A percentile compares a stretch with the other conserved stretches of the same genome.
Conservation (phyloP, 2,329 filamentous ascomycete species). For the Emergomyces pasteurianus region DNA sequence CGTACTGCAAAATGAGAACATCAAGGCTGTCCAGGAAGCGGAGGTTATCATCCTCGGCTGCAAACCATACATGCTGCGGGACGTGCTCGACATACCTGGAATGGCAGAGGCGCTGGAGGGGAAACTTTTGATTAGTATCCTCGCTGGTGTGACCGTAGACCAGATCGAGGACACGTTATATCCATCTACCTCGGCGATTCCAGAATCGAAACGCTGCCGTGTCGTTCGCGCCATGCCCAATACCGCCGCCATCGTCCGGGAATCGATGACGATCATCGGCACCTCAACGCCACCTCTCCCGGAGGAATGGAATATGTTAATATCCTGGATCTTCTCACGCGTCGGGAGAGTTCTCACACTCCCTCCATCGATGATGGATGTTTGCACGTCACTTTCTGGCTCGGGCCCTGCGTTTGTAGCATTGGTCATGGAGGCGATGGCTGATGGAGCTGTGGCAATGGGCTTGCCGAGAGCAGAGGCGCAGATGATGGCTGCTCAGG, state of each 20-base stretch:
- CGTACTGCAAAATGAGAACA: constrained; percentile 60
- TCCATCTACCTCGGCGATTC: constrained; percentile 37
- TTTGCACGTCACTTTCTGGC: constrained; percentile 46
- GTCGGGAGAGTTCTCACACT: constrained; percentile 39
- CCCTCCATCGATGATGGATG: constrained; percentile 44
- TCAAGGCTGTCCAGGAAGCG: constrained; percentile 52
- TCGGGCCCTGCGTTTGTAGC: constrained; percentile 52
- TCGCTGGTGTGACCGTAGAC: constrained; percentile 60
- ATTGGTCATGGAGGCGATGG: constrained; percentile 46
- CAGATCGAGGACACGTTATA: constrained; percentile 58
- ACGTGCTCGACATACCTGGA: constrained; percentile 54
- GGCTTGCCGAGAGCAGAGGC: constrained; percentile 48
- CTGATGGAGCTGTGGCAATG: constrained; percentile 52
- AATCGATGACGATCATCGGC: constrained; percentile 73
- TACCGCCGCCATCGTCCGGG: constrained; percentile 63
- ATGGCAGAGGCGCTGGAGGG: constrained; percentile 62
- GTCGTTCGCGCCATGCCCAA: constrained; percentile 78
- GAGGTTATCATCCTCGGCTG: constrained; percentile 68
- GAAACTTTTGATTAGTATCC: constrained; percentile 72
- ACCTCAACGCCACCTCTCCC: constrained; percentile 39
- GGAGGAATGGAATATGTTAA: constrained; percentile 30
- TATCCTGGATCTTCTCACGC: constrained; percentile 47
- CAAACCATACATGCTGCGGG: constrained; percentile 64
- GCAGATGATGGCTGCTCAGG: constrained; percentile 50
- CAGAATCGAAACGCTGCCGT: constrained; percentile 24